These are phyloP conservation scores for Coriolopsis trogii DNA, from an alignment of 1,284 basidiomycete species.

Conservation along the genomic window DNA sequence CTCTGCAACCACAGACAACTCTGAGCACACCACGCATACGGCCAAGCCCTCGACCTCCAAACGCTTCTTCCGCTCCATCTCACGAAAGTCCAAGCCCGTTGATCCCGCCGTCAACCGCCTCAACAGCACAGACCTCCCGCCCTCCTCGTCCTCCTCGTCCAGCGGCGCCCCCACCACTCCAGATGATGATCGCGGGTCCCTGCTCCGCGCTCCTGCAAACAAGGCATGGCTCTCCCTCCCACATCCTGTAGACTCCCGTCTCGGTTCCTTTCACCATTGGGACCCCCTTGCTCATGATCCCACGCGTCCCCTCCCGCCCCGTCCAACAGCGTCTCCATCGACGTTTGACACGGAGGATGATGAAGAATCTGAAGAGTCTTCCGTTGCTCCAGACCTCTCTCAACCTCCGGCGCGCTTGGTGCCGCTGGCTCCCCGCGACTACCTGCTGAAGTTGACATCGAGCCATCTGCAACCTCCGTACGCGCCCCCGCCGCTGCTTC, in stretches of 20 bases:
- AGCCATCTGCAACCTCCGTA: slow-evolving; percentile 32
- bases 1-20: slow-evolving; percentile 14
- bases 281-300: slow-evolving; percentile 14
- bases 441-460: slow-evolving; percentile 36
- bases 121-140: slow-evolving; percentile 26
- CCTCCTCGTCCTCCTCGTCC: slow-evolving; percentile 59
- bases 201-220: slow-evolving; percentile 32
- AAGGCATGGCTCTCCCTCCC: slow-evolving; percentile 21
- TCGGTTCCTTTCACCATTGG: slow-evolving; percentile 15
- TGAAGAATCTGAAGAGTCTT: slow-evolving; percentile 29
- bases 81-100: slow-evolving; percentile 29
- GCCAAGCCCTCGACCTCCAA: slow-evolving; percentile 26
- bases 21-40: slow-evolving; percentile 12
- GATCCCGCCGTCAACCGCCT: slow-evolving; percentile 23
- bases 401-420: slow-evolving; percentile 17
- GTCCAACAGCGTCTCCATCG: slow-evolving; percentile 14
- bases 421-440: slow-evolving; percentile 29
- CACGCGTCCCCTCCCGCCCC: slow-evolving; percentile 7
- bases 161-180: slow-evolving; percentile 63
- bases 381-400: slow-evolving; percentile 23
- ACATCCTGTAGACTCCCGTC: slow-evolving; percentile 11
- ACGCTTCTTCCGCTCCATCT: slow-evolving; percentile 36
- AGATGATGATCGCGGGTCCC: slow-evolving; percentile 53
- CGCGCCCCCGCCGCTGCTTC: slow-evolving; percentile 55
- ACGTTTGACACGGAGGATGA: slow-evolving; percentile 25